Percentiles rank a stretch among this genome's conserved stretches.
These are phyloP conservation scores for Pinus taeda DNA, from an alignment of 75 land plant species.

Conservation along the genomic window DNA sequence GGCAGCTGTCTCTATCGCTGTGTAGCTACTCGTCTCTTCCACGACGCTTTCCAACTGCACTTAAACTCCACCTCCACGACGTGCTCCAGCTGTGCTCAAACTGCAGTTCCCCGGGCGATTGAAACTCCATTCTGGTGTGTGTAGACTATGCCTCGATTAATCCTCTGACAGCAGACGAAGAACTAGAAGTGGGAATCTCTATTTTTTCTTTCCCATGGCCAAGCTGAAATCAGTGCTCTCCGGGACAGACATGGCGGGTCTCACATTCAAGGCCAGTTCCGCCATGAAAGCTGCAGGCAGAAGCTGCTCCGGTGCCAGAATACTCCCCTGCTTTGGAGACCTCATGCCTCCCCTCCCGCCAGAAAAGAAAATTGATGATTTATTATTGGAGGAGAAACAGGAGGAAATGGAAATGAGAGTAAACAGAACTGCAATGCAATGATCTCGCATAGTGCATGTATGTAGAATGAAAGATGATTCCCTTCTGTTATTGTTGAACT, in stretches of 20 bases:
- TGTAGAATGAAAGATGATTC: no score
- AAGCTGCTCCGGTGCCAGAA: neutral
- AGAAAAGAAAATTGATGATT: neutral
- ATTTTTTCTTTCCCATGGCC: constrained; percentile 44
- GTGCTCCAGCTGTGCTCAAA: no score
- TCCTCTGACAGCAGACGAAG: constrained; percentile 47
- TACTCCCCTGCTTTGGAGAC: constrained; percentile 15
- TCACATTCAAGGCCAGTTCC: constrained; percentile 32
- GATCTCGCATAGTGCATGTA: no score
- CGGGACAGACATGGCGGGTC: constrained; percentile 28
- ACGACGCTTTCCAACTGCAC: no score
- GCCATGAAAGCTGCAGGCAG: constrained; percentile 10
- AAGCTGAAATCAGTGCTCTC: constrained; percentile 37
- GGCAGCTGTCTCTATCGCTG: no score
- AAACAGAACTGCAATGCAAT: no score
- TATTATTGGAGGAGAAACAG: neutral
- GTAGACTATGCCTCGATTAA: constrained; percentile 34
- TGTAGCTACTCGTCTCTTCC: no score
- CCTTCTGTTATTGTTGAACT: no score
- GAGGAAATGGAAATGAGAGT: neutral
- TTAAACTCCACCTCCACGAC: no score
- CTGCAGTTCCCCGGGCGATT: no score
- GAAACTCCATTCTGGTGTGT: no score
- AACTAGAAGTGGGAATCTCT: constrained; percentile 43
- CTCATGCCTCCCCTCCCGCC: neutral